These are phyloP conservation scores for Saitozyma podzolica DNA, from an alignment of 768 basidiomycete genomes.

Conservation along the genomic window DNA sequence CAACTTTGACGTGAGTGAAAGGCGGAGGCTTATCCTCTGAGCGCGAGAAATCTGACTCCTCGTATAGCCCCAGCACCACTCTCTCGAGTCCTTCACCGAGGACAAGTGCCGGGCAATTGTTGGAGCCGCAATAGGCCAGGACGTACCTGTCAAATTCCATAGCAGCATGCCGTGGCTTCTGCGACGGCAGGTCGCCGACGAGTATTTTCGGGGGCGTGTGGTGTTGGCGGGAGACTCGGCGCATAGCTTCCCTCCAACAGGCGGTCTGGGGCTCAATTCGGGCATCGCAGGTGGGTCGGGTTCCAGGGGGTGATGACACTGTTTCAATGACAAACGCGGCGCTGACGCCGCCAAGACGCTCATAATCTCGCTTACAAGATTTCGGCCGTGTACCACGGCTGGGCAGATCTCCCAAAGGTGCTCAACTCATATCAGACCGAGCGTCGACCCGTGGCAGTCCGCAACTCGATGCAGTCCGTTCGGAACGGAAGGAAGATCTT, in stretches of 20 bases:
- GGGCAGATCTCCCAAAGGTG: not conserved
- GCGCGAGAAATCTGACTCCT: not conserved
- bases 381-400: slow-evolving; percentile 1
- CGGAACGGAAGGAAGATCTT: slow-evolving; percentile 13
- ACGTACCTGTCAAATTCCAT: slow-evolving; percentile 9
- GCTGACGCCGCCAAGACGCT: slow-evolving; percentile 5
- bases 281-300: slow-evolving; percentile 10
- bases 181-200: slow-evolving; percentile 11
- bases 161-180: slow-evolving; percentile 13
- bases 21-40: no score
- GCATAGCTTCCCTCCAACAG: slow-evolving; percentile 17
- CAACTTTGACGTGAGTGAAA: slow-evolving; percentile 8
- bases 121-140: slow-evolving; percentile 10
- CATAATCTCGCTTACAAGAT: slow-evolving; percentile 19
- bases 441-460: slow-evolving; percentile 11
- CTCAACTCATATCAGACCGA: slow-evolving; percentile 9
- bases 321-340: not conserved
- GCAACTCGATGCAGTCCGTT: slow-evolving; percentile 12
- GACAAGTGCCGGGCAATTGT: slow-evolving; percentile 13
- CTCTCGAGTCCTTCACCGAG: slow-evolving; percentile 8
- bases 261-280: slow-evolving; percentile 17
- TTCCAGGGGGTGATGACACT: no score
- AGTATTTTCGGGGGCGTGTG: slow-evolving; percentile 5
- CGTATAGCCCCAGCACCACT: slow-evolving; percentile 2
- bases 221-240: slow-evolving; percentile 12